phyloP scores from a whole-genome alignment of 192 early-diverging fungal species.

The Podila epicladia region DNA sequence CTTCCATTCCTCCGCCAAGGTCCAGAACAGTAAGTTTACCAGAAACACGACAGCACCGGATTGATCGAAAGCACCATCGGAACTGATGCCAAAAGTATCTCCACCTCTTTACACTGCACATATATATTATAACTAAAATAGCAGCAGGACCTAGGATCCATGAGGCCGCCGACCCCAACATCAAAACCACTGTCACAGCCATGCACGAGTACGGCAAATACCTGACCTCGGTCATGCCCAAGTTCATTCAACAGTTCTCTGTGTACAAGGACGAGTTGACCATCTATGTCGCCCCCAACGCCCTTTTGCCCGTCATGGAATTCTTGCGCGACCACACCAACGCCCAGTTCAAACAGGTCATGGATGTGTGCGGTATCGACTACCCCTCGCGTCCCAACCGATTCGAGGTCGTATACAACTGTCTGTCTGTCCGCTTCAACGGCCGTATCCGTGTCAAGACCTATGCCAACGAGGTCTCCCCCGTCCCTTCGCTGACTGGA shows the following conservation, averaged over 20 bases:
- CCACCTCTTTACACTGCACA: no score
- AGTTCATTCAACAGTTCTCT: constrained; percentile 96
- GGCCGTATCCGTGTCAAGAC: constrained; percentile 97
- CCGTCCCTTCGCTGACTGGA: constrained; percentile 88
- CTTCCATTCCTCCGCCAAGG: constrained; percentile 38
- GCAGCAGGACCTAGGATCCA: constrained; percentile 47
- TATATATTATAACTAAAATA: background rate
- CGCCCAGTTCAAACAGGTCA: constrained; percentile 91
- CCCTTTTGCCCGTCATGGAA: constrained; percentile 78
- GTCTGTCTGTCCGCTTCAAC: constrained; percentile 89
- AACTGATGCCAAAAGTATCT: background rate
- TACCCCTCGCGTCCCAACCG: constrained; percentile 92
- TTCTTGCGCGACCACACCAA: constrained; percentile 96
- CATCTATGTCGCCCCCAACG: constrained; percentile 90
- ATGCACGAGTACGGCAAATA: constrained; percentile 92
- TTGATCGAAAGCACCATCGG: background rate
- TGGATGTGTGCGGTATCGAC: constrained; percentile 92
- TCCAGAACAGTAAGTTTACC: constrained; percentile 30
- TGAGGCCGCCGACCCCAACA: constrained; percentile 30
- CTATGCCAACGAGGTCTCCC: constrained; percentile 89
- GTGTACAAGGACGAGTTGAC: constrained; percentile 99
- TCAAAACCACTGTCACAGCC: constrained; percentile 48
- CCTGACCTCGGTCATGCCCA: constrained; percentile 86
- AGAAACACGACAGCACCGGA: background rate
- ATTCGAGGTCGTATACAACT: constrained; percentile 97